Evolutionary conservation across 1,139 yeast species (phyloP).

Genomic region (Diutina catenulata): DNA sequence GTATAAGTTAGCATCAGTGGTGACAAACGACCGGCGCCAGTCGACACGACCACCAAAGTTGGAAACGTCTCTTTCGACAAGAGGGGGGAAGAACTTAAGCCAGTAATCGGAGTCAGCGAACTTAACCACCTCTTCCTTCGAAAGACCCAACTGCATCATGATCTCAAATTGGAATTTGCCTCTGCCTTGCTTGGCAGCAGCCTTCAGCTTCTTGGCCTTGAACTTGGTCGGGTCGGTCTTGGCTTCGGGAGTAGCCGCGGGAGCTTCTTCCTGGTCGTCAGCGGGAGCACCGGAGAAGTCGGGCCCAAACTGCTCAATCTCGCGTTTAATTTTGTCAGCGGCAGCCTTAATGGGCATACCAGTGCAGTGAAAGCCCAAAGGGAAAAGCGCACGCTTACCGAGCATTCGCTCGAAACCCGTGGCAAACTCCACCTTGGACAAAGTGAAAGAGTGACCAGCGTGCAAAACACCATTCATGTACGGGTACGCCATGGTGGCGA

Average conservation of each 20-base stretch:
- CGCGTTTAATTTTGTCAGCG: conserved; percentile 92
- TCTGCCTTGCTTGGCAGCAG: conserved; percentile 85
- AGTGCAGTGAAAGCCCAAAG: conserved; percentile 97
- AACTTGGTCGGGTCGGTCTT: conserved; percentile 81
- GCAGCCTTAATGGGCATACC: conserved; percentile 98
- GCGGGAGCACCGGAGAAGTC: conserved; percentile 64
- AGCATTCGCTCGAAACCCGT: conserved; percentile 91
- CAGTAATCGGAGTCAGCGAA: conserved; percentile 87
- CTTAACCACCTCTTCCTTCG: conserved; percentile 68
- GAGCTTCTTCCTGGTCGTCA: conserved; percentile 24
- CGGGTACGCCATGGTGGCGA: conserved; percentile 95
- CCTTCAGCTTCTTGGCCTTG: conserved; percentile 85
- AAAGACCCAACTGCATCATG: conserved; percentile 86
- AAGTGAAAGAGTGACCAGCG: conserved; percentile 94
- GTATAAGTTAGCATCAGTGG: conserved; percentile 92
- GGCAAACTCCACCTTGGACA: conserved; percentile 89
- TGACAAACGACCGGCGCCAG: conserved; percentile 95
- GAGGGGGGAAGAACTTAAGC: conserved; percentile 86
- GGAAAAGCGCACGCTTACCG: conserved; percentile 88
- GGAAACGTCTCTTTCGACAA: conserved; percentile 72
- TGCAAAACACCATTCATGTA: conserved; percentile 98
- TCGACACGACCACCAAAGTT: conserved; percentile 89
- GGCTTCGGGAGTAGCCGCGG: conserved; percentile 20
- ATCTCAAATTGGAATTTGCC: conserved; percentile 93
- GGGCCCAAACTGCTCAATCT: conserved; percentile 79